These are phyloP conservation scores for Xerocomus brunneocitrinus DNA, from an alignment of 768 basidiomycete genomes.

Conservation along the genomic window DNA sequence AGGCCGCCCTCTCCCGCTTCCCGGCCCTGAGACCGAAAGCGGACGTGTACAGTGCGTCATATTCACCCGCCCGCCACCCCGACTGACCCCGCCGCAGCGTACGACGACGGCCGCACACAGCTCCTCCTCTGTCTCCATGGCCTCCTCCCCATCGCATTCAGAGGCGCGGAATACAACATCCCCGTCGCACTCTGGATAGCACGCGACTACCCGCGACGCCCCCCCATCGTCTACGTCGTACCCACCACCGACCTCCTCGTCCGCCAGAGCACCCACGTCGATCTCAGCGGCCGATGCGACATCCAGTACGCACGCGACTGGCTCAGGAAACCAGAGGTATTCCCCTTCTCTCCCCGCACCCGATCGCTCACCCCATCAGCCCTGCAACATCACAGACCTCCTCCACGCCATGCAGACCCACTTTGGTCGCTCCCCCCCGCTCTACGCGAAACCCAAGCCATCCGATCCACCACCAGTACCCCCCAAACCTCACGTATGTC, in stretches of 20 bases:
- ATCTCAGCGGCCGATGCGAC: slow-evolving; percentile 71
- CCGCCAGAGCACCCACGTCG: slow-evolving; percentile 67
- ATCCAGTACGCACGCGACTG: slow-evolving; percentile 72
- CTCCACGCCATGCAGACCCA: slow-evolving; percentile 73
- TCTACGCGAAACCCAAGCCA: slow-evolving; percentile 76
- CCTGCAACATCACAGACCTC: slow-evolving; percentile 69
- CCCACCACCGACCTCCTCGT: slow-evolving; percentile 91
- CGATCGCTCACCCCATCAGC: slow-evolving; percentile 40
- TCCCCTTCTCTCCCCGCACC: slow-evolving; percentile 7
- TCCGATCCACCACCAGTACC: slow-evolving; percentile 35
- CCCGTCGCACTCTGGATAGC: slow-evolving; percentile 88
- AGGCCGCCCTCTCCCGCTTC: slow-evolving; percentile 50
- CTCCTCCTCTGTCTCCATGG: slow-evolving; percentile 89
- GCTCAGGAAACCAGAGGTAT: slow-evolving; percentile 68
- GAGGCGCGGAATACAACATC: slow-evolving; percentile 81
- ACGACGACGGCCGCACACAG: slow-evolving; percentile 92
- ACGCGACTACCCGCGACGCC: slow-evolving; percentile 72
- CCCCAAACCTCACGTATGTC: slow-evolving; percentile 35
- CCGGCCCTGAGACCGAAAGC: slow-evolving; percentile 69
- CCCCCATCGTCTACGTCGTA: slow-evolving; percentile 88
- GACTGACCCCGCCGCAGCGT: slow-evolving; percentile 47
- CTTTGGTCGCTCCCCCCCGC: slow-evolving; percentile 84
- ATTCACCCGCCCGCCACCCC: neutral
- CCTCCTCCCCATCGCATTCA: slow-evolving; percentile 81
- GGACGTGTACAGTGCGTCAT: slow-evolving; percentile 65